Conservation (phyloP, 2,329 filamentous ascomycete species). For the Talaromyces sp. region DNA sequence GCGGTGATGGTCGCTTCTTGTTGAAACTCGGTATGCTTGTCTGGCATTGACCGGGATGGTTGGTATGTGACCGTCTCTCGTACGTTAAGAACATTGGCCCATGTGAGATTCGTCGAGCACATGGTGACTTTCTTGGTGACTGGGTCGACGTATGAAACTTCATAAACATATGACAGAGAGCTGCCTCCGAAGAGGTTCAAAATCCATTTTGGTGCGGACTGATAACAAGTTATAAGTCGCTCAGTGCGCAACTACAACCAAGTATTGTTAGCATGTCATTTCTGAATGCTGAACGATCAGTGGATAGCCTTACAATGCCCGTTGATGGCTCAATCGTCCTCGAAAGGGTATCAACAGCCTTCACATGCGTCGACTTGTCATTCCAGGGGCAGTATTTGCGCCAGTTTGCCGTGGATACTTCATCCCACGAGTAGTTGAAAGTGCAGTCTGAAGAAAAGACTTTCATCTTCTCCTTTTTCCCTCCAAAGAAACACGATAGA, state of each 20-base stretch:
- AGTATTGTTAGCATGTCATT: not conserved
- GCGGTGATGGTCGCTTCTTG: constrained; percentile 93
- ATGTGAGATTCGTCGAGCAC: constrained; percentile 93
- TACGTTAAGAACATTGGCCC: constrained; percentile 81
- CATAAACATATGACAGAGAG: constrained; percentile 84
- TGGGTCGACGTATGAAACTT: constrained; percentile 92
- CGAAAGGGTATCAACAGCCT: constrained; percentile 87
- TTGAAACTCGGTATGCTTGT: constrained; percentile 67
- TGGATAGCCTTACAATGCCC: constrained; percentile 55
- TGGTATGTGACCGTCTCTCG: constrained; percentile 89
- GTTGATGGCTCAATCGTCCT: constrained; percentile 61
- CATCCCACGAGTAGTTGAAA: constrained; percentile 98
- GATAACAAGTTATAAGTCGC: constrained; percentile 53
- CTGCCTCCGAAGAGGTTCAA: constrained; percentile 70
- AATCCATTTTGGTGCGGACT: constrained; percentile 52
- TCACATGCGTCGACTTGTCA: constrained; percentile 93
- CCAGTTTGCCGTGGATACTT: constrained; percentile 97
- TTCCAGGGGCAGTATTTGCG: constrained; percentile 99
- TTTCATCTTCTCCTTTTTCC: constrained; percentile 60
- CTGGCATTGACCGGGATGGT: constrained; percentile 50
- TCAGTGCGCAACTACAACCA: constrained; percentile 60
- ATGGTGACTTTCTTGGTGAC: constrained; percentile 81
- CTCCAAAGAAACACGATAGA: not conserved
- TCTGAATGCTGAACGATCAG: not conserved
- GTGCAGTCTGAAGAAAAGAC: constrained; percentile 86